Conservation (phyloP, 352 stramenopile genomes). For the Phytophthora sp. region DNA sequence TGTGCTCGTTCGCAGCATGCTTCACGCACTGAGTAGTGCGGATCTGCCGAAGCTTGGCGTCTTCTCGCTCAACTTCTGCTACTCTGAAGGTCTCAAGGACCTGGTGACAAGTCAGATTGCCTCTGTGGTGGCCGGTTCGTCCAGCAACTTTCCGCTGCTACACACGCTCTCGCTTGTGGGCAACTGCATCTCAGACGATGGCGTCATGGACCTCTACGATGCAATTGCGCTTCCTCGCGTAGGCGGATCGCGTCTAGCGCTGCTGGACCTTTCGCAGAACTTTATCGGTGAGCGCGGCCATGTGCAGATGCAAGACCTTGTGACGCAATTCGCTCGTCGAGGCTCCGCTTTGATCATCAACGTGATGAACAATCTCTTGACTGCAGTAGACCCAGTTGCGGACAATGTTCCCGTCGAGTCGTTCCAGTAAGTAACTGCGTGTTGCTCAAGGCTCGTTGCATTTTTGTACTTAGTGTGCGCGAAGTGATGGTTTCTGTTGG, state of each 20-base stretch:
- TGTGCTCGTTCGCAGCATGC: constrained; percentile 43
- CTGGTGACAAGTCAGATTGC: constrained; percentile 53
- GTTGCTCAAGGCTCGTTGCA: no score
- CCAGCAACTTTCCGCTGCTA: constrained; percentile 40
- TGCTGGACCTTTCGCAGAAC: constrained; percentile 57
- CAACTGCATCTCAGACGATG: constrained; percentile 67
- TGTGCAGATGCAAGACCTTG: constrained; percentile 47
- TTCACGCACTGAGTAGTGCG: constrained; percentile 35
- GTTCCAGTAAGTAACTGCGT: constrained; percentile 6
- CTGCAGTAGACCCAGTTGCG: neutral
- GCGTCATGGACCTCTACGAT: constrained; percentile 44
- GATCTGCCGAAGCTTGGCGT: constrained; percentile 36
- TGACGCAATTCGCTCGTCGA: constrained; percentile 32
- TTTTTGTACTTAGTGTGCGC: constrained; percentile 5
- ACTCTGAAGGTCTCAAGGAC: constrained; percentile 57
- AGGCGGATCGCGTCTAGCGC: constrained; percentile 6
- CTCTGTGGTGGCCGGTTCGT: constrained; percentile 32
- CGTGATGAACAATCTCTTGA: constrained; percentile 47
- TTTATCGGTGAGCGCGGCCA: constrained; percentile 62
- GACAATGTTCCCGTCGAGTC: neutral
- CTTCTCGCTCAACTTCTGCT: constrained; percentile 52
- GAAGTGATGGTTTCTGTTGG: constrained; percentile 4
- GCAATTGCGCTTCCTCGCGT: constrained; percentile 29
- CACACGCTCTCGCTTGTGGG: constrained; percentile 46
- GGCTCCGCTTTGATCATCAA: constrained; percentile 35